Evolutionary conservation across 2,329 filamentous ascomycete species (phyloP).

Genomic region (Aquanectria penicillioides): DNA sequence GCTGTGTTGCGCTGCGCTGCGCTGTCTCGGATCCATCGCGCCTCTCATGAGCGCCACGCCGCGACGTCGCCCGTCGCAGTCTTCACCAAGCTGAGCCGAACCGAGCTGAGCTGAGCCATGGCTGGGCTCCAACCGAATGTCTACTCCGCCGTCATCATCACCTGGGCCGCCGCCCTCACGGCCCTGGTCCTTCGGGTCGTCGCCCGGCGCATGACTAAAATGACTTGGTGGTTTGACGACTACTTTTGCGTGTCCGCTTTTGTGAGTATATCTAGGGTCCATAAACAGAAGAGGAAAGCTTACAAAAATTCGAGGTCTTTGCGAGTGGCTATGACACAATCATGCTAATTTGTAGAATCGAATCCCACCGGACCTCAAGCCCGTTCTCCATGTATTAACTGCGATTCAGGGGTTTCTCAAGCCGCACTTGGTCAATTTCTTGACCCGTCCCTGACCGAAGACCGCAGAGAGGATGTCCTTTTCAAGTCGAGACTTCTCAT

Average conservation of each 20-base stretch:
- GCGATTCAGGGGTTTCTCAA: constrained; percentile 21
- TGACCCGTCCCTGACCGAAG: constrained; percentile 14
- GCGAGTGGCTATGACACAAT: constrained; percentile 31
- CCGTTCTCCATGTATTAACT: background rate
- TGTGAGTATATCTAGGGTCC: constrained; percentile 6
- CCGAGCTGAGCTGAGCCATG: constrained; percentile 32
- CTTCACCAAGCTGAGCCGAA: no score
- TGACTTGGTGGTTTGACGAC: constrained; percentile 37
- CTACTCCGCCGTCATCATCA: constrained; percentile 31
- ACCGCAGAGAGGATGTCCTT: background rate
- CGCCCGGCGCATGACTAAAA: constrained; percentile 35
- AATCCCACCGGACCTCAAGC: background rate
- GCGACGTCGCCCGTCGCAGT: no score
- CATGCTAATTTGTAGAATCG: constrained; percentile 29
- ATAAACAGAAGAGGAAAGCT: background rate
- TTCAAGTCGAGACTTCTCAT: constrained; percentile 24
- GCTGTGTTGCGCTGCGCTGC: no score
- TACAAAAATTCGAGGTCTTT: constrained; percentile 16
- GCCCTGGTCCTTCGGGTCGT: constrained; percentile 29
- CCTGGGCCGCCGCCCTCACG: constrained; percentile 34
- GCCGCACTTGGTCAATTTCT: constrained; percentile 31
- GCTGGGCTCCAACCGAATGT: constrained; percentile 35
- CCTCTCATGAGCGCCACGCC: no score
- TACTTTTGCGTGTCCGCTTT: constrained; percentile 34
- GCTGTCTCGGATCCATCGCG: no score